Base-by-base conservation (phyloP, 148 eudicot species). In the Gaultheria prostrata region DNA sequence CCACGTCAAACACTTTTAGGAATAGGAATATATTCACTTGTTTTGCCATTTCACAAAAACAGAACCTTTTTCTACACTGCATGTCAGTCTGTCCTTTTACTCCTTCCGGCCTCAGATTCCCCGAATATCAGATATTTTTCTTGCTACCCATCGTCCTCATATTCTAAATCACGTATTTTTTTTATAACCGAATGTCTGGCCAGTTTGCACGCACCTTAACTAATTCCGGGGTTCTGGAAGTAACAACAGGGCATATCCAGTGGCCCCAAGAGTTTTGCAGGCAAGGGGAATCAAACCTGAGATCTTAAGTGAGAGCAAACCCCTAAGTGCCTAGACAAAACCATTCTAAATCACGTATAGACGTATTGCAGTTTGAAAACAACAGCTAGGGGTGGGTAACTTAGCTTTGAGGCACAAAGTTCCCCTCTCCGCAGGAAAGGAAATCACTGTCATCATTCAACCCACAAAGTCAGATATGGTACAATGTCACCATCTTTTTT, bases 401-500 rank as follows among this genome's bases (percentile, higher is more conserved):
- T 67, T 67, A 28, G 80, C 80, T 74, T 43, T 43, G 57, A 32
- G 65, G 32, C 65, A n/a, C 79, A 54, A 2, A 82, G 39, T 57
- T 82, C 12, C 33, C 80, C 67, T 74, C 46, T 26, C 61, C 46
- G 28, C 43, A 26, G 43, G 43, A 39, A 39, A 26, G 43, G 43
- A 39, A 39, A 39, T 54, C 28, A 39, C 69, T 83, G 59, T 45
- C 51, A 33, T 77, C 63, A 76, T 61, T 71, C 70, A 82, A 82
- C 79, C 84, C 83, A 30, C 51, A 53, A 33, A 49, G 43, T 39
- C 43, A 39, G 17, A 43, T n/a, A 33, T 35, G 81, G 81, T 83
- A 50, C 49, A 63, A 77, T n/a, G 75, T 77, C 61, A 14, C 81
- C 46, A 77, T 83, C 76, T 32, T 11, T 63, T 77, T 77, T 65